Conservation (phyloP, 352 stramenopile genomes). For the Phytopythium litorale region DNA sequence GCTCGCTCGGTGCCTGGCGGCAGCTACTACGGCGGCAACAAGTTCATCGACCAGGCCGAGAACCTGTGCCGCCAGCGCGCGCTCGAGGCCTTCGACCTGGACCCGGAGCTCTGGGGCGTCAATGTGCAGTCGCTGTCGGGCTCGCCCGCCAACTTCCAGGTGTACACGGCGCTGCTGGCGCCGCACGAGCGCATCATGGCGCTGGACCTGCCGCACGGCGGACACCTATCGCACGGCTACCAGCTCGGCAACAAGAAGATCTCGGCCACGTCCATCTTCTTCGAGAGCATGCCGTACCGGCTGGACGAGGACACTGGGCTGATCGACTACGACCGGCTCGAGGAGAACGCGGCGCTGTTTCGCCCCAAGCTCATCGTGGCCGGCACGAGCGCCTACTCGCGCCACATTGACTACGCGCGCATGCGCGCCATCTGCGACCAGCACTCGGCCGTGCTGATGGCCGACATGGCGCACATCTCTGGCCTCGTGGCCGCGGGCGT, state of each 20-base stretch:
- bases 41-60: conserved; percentile 99
- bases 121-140: conserved; percentile 98
- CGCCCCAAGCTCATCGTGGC: conserved; percentile 98
- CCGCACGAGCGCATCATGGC: conserved; percentile 99
- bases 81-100: conserved; percentile 96
- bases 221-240: conserved; percentile 98
- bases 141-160: conserved; percentile 99
- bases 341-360: conserved; percentile 92
- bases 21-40: conserved; percentile 97
- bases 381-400: conserved; percentile 97
- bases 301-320: conserved; percentile 94
- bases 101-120: conserved; percentile 94
- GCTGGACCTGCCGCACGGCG: conserved; percentile 97
- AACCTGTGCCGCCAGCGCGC: conserved; percentile 96
- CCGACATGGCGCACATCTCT: conserved; percentile 99
- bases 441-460: conserved; percentile 95
- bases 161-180: conserved; percentile 97
- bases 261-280: conserved; percentile 98
- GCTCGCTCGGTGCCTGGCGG: not conserved
- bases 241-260: conserved; percentile 99
- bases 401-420: conserved; percentile 98
- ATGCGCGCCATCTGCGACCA: conserved; percentile 95
- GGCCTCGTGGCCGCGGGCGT: conserved; percentile 96
- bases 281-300: conserved; percentile 99
- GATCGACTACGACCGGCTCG: conserved; percentile 99